Evolutionary conservation across 148 eudicot species (phyloP).

Genomic region (Rheum nobile): DNA sequence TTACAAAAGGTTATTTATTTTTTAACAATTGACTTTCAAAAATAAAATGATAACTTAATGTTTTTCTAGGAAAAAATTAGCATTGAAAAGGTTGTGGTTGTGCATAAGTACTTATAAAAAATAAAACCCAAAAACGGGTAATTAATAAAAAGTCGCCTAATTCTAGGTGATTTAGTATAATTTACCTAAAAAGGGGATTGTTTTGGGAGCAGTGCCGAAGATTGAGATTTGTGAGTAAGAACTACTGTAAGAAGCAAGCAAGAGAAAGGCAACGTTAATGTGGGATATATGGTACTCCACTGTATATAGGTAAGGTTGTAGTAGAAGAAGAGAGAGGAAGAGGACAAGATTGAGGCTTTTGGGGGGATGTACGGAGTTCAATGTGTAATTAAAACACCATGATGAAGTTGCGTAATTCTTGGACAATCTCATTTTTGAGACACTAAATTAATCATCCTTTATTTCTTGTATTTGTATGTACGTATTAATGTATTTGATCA

Average conservation of each 20-base stretch:
- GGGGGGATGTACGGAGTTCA: conserved; percentile 2
- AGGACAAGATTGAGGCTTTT: conserved; percentile 7
- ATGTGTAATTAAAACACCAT: conserved; percentile 1
- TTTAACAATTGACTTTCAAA: not conserved
- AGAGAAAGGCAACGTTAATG: not conserved
- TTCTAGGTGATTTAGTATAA: not conserved
- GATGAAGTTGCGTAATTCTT: not conserved
- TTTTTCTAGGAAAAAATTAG: not conserved
- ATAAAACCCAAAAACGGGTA: not conserved
- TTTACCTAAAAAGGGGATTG: not conserved
- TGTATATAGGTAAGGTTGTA: not conserved
- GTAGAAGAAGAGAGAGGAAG: not conserved
- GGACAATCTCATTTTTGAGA: conserved; percentile 1
- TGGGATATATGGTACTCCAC: too few relatives aligned
- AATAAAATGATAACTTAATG: not conserved
- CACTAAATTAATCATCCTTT: not conserved
- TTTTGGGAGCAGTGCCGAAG: not conserved
- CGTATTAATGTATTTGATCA: conserved; percentile 3
- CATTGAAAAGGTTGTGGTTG: too few relatives aligned
- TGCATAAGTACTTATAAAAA: not conserved
- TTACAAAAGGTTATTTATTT: too few relatives aligned
- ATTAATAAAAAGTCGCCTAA: not conserved
- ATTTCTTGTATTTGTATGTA: not conserved
- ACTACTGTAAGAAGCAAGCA: not conserved
- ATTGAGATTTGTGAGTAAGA: conserved; percentile 5